Base-by-base conservation (phyloP, 305 asterid genomes). In the Coffea humblotiana region DNA sequence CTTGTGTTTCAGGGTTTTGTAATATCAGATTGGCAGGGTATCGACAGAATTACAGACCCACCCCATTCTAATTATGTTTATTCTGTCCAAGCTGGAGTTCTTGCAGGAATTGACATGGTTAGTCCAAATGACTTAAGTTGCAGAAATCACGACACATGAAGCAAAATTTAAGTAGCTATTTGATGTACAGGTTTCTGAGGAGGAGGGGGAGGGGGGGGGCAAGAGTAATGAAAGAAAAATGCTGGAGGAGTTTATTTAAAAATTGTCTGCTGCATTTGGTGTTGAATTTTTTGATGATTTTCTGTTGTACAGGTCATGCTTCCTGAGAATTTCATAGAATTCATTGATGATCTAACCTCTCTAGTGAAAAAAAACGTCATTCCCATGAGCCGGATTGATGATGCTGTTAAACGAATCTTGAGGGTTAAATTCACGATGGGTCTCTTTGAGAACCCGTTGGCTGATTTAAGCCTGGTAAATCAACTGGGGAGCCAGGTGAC, bases 401-500 rank as follows among this genome's bases (percentile, higher is more conserved):
- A 92, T 79, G 95, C 95, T 8, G 97, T 90, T 49, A 19, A 54
- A 80, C 86, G 97, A 85, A 89, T 92, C 77, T 43, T 92, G 77
- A 86, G 93, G 82, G 97, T 90, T 77, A 92, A 92, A 78, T 90
- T 90, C 63, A 75, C 84, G 48, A 85, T 89, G 93, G 97, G 95
- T 75, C 90, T 92, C 77, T 92, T 92, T 35, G 95, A 92, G 85
- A 90, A 82, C 64, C 97, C 97, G 40, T 18, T 89, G 74, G 88
- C 93, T 60, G 93, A 92, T 84, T 88, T 79, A 51, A 87, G 91
- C 85, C 80, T 89, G 45, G 85, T 82, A 14, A 80, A 85, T 82
- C 85, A 92, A 80, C 85, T 92, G 9, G 95, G 93, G 19, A 88
- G 92, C 86, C 91, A 85, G 93, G 95, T 91, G 78, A 83, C n/a